Evolutionary conservation across 2,329 filamentous ascomycete species (phyloP).

Genomic region (Scleromitrula shiraiana): DNA sequence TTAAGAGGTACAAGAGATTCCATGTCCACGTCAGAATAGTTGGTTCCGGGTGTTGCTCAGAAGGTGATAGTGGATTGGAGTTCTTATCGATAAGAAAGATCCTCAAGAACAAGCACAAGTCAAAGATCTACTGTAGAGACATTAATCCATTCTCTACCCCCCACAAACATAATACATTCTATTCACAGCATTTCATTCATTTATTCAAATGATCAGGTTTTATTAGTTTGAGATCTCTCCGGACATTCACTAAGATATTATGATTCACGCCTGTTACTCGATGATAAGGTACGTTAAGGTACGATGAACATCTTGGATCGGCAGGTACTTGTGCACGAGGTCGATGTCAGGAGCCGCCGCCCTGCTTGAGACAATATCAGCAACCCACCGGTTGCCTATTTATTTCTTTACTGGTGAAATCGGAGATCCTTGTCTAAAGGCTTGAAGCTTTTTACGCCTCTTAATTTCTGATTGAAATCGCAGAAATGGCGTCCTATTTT

Average conservation of each 20-base stretch:
- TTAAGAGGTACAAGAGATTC: no score
- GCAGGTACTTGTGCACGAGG: constrained; percentile 20
- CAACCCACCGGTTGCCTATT: constrained; percentile 3
- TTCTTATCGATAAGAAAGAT: constrained; percentile 9
- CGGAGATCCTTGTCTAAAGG: constrained; percentile 2
- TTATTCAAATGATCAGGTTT: no score
- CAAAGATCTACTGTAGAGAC: not conserved
- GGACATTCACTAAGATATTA: not conserved
- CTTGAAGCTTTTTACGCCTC: not conserved
- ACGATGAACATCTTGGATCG: constrained; percentile 6
- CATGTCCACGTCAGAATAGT: constrained; percentile 4
- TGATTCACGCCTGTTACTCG: not conserved
- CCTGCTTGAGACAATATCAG: constrained; percentile 14
- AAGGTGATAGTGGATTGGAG: no score
- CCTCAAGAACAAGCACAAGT: not conserved
- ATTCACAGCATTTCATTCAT: not conserved
- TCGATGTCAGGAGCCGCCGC: constrained; percentile 18
- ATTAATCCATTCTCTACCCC: not conserved
- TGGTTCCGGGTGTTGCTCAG: no score
- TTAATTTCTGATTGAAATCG: not conserved
- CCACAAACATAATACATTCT: no score
- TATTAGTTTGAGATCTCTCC: no score
- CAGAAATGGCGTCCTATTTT: constrained; percentile 30
- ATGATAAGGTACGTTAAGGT: constrained; percentile 1
- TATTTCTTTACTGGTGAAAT: not conserved